Conservation (phyloP, 169 alveolate genomes). For the Eimeria sp. region DNA sequence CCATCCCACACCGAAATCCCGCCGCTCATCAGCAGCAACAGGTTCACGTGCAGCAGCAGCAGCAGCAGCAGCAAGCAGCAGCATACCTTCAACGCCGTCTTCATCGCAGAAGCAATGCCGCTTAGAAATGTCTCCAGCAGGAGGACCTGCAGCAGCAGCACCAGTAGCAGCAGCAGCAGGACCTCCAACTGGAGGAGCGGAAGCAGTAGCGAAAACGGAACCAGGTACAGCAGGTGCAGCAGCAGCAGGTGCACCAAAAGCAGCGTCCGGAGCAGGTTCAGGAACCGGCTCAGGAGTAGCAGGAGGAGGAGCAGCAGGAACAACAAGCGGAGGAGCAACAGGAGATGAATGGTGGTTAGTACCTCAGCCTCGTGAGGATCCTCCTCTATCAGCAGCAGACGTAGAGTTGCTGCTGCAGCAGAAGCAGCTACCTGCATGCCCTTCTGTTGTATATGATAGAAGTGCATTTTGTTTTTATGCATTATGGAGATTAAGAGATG, state of each 20-base stretch:
- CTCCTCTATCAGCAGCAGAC: constrained; percentile 31
- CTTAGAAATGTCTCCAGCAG: not conserved
- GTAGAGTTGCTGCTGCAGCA: constrained; percentile 60
- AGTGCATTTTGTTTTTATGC: constrained; percentile 58
- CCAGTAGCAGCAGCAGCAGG: constrained; percentile 28
- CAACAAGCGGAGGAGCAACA: constrained; percentile 49
- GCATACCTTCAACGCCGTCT: not conserved
- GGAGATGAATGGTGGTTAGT: constrained; percentile 34
- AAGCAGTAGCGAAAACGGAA: not conserved
- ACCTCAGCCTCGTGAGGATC: constrained; percentile 52
- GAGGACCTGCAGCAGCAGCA: not conserved
- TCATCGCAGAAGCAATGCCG: constrained; percentile 8
- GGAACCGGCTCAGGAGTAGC: not conserved
- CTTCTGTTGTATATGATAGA: constrained; percentile 50
- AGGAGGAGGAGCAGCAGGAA: constrained; percentile 34
- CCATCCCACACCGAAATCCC: constrained; percentile 17
- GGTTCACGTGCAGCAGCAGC: not conserved
- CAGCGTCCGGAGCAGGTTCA: constrained; percentile 4
- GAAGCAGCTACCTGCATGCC: constrained; percentile 68
- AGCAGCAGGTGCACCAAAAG: not conserved
- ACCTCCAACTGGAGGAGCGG: not conserved
- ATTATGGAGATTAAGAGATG: constrained; percentile 77
- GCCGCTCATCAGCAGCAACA: constrained; percentile 27
- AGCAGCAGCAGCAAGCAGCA: constrained; percentile 30
- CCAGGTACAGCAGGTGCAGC: not conserved